Base-by-base conservation (phyloP, 441 rosid genomes). In the Adansonia grandidieri region DNA sequence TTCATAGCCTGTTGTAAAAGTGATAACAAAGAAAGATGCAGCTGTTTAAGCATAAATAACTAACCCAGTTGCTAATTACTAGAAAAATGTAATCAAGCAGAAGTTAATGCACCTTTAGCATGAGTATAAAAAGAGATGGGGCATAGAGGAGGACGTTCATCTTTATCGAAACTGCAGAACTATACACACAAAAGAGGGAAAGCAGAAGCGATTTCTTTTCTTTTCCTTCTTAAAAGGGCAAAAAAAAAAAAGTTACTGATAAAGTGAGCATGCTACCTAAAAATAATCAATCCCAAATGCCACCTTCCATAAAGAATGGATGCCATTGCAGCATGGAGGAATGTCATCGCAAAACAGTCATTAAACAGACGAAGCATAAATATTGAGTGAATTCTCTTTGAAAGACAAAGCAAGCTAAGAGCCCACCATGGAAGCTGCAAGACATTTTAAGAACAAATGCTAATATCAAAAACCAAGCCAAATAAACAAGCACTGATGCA, bases 381-480 rank as follows among this genome's bases (percentile, higher is more conserved):
- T 80, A 96, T 89, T 2, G 98, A 96, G 82, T 96, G 99, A 80
- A 91, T 81, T 83, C 99, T 88, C 86, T 96, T 96, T 79, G 99
- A 96, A 66, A 96, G 86, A 82, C 91, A 96, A 74, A 96, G 90
- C 86, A 96, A 83, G 79, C 74, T 67, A 75, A 94, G 84, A 66
- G 93, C 98, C 99, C 98, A 96, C 93, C 97, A 92, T 8, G 99
- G 99, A 76, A 94, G 90, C 98, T 96, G 89, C 75, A 76, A 86
- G 15, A 67, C 6, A 86, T 48, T n/a, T 58, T 77, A 47, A 14
- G 60, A 71, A 57, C 72, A 65, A 58, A 71, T 62, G 65, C 2
- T 50, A 56, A 22, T 24, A 3, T 44, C 40, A 24, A 78, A 13
- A 51, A n/a, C 4, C 19, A 71, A 13, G 64, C 6, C 9, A 32